Evolutionary conservation across 352 stramenopile species (phyloP).

Genomic region (Phytophthora multivora): DNA sequence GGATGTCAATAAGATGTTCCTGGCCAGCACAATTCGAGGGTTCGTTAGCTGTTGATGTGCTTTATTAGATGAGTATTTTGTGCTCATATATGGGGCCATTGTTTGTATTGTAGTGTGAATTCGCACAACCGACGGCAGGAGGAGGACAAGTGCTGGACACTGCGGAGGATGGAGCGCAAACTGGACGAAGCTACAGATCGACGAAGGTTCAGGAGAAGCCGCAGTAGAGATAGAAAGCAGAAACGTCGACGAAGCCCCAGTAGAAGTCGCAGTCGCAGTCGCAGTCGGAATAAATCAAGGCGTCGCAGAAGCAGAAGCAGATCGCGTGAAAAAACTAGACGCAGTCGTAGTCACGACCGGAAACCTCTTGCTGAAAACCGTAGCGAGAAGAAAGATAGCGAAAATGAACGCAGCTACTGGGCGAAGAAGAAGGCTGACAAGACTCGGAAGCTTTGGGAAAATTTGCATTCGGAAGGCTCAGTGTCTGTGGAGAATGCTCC

Average conservation of each 20-base stretch:
- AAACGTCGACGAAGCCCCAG: constrained; percentile 14
- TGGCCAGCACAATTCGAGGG: constrained; percentile 66
- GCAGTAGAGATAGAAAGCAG: constrained; percentile 20
- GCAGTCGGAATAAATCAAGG: constrained; percentile 1
- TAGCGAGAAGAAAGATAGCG: not conserved
- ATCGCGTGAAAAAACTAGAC: constrained; percentile 4
- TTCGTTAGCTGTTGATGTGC: constrained; percentile 16
- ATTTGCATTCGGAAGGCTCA: constrained; percentile 39
- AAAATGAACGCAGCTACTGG: constrained; percentile 58
- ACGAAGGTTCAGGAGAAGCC: constrained; percentile 10
- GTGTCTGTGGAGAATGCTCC: constrained; percentile 60
- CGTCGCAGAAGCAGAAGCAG: not conserved
- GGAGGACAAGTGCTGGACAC: constrained; percentile 67
- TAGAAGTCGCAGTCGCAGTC: constrained; percentile 25
- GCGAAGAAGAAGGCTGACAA: constrained; percentile 61
- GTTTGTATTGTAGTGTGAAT: constrained; percentile 48
- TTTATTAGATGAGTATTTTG: not conserved
- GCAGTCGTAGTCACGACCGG: constrained; percentile 23
- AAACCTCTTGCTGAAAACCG: not conserved
- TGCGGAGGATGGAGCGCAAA: constrained; percentile 45
- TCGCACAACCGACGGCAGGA: constrained; percentile 69
- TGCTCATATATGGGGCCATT: not conserved
- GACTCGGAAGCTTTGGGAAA: constrained; percentile 59
- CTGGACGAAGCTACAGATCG: constrained; percentile 25
- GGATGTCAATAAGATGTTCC: constrained; percentile 75